phyloP scores from a whole-genome alignment of 805 yeast species.

The Pichia eremophila region DNA sequence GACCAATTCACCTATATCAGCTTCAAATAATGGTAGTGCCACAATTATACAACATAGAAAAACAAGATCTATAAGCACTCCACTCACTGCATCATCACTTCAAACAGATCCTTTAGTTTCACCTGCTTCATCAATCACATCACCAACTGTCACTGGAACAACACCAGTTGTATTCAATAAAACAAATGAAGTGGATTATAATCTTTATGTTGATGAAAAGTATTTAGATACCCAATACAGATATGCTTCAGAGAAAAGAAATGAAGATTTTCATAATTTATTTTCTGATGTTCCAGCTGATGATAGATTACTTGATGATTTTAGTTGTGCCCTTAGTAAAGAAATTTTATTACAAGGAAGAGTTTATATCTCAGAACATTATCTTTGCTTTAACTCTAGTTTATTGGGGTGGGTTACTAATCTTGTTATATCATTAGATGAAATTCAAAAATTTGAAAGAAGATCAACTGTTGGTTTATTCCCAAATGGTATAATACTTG shows the following conservation, averaged over 20 bases:
- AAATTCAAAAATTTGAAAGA: conserved; percentile 67
- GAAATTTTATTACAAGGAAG: conserved; percentile 87
- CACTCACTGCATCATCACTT: background rate
- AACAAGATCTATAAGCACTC: conserved; percentile 1
- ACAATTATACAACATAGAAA: background rate
- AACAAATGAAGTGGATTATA: conserved; percentile 39
- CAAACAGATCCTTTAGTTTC: background rate
- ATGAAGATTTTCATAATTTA: conserved; percentile 67
- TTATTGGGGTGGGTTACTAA: conserved; percentile 87
- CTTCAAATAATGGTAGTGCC: background rate
- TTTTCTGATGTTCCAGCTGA: conserved; percentile 50
- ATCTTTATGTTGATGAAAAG: conserved; percentile 47
- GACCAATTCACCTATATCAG: background rate
- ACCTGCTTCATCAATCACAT: background rate
- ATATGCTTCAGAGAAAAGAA: conserved; percentile 54
- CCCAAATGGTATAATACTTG: conserved; percentile 78
- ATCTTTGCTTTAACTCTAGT: conserved; percentile 79
- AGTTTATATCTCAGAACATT: conserved; percentile 66
- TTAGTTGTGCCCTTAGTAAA: conserved; percentile 79
- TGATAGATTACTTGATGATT: conserved; percentile 77
- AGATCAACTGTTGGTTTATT: conserved; percentile 80
- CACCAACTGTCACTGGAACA: conserved; percentile 10
- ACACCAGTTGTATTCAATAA: conserved; percentile 24
- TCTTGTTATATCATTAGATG: conserved; percentile 60
- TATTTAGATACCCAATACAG: conserved; percentile 49